Conservation (phyloP, 352 stramenopile species). For the Pythium rishiriense region DNA sequence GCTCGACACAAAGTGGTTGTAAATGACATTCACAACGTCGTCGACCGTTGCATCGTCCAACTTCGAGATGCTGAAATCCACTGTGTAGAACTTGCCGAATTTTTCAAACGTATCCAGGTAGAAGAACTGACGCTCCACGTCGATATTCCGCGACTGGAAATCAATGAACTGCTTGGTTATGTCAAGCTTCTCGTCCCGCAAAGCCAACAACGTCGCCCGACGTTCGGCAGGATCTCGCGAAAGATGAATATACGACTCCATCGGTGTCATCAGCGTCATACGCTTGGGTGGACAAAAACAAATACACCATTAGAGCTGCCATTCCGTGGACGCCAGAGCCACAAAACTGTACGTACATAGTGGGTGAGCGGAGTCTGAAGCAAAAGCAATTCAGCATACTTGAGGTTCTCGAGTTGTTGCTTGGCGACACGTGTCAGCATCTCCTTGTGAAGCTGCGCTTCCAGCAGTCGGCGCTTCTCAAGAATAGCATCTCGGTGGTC, state of each 20-base stretch:
- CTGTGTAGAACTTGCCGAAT: conserved; percentile 70
- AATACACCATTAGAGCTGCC: conserved; percentile 4
- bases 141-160: conserved; percentile 47
- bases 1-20: conserved; percentile 58
- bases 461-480: conserved; percentile 34
- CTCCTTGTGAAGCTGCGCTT: conserved; percentile 27
- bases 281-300: conserved; percentile 29
- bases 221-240: conserved; percentile 39
- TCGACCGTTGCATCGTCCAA: conserved; percentile 41
- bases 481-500: conserved; percentile 21
- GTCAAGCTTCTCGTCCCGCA: conserved; percentile 56
- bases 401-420: conserved; percentile 47
- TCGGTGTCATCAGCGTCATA: conserved; percentile 64
- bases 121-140: conserved; percentile 58
- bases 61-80: conserved; percentile 66
- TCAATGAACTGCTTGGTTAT: conserved; percentile 42
- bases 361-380: conserved; percentile 48
- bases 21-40: conserved; percentile 50
- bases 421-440: conserved; percentile 38
- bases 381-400: conserved; percentile 42
- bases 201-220: conserved; percentile 39
- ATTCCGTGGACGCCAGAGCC: neutral
- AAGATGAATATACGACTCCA: conserved; percentile 65
- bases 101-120: conserved; percentile 67
- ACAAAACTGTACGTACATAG: conserved; percentile 35